Evolutionary conservation across 2,329 filamentous ascomycete species (phyloP), one percentile per base, ranked within the genome.

Genomic region (Macrophomina phaseolina): DNA sequence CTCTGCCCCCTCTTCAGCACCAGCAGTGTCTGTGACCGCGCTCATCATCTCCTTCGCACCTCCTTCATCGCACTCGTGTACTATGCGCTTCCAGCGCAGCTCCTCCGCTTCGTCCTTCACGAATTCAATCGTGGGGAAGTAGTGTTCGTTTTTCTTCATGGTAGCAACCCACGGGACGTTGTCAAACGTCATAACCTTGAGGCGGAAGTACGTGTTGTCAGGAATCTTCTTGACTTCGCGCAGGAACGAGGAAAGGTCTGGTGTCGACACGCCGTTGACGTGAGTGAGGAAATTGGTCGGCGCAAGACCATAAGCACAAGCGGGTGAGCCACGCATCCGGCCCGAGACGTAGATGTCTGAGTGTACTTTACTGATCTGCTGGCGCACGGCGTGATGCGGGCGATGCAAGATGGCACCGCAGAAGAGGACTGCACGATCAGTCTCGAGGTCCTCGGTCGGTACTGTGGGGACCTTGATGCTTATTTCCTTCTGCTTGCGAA

Each of bases 71-170:
- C 80, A 82, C 70, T 86, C 82, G 67, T 89, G 85, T 38, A 84
- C 84, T 52, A 87, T 79, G 36, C 85, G 83, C 73, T 80, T 82
- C 87, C 87, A 90, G 4, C 87, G 86, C 18, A 84, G 80, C 5
- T 81, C 76, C 68, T 83, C 78, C 1, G 74, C 75, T 1, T 78
- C 64, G 68, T 89, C 87, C 73, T 89, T 89, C 63, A 86, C 74
- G 68, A 88, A 89, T 76, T 90, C 87, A 36, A 88, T 85, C 68
- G 89, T 90, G 2, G 88, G 87, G 80, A 90, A 90, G 78, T 99
- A 99, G 80, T 99, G 95, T 77, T 99, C 94, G 73, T 97, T 97
- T 87, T 98, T 98, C 89, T 99, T 99, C 92, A 99, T 97, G 8
- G 95, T 99, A 46, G 96, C 92, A n/a, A 99, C 93, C 93, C 95